Conservation (phyloP, 1,284 basidiomycete genomes). For the Pyrrhoderma lamaoense region DNA sequence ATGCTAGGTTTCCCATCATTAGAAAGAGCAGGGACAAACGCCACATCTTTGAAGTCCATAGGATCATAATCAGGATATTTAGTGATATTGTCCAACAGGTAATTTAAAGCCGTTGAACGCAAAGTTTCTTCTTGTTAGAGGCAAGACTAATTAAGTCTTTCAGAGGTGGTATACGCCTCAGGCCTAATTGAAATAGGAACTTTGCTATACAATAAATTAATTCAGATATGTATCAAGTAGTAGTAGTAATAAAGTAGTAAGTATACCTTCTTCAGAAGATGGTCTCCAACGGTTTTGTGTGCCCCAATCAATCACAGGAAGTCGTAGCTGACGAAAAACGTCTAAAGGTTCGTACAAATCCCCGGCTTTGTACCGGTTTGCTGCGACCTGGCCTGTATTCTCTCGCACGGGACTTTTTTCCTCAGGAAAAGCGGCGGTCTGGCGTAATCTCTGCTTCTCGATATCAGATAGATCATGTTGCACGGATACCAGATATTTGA, state of each 20-base stretch:
- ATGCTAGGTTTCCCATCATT: conserved; percentile 42
- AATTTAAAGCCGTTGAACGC: conserved; percentile 59
- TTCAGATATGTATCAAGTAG: background rate
- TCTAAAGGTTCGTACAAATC: conserved; percentile 84
- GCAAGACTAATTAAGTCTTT: conserved; percentile 63
- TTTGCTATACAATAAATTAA: conserved; percentile 50
- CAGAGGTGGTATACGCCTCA: conserved; percentile 69
- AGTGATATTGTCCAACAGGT: conserved; percentile 65
- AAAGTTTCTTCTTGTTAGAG: conserved; percentile 41
- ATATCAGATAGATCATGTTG: conserved; percentile 58
- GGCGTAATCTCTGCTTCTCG: conserved; percentile 68
- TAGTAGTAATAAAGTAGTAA: too few relatives aligned
- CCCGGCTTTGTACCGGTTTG: conserved; percentile 48
- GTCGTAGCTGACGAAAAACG: conserved; percentile 61
- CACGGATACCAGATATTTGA: conserved; percentile 86
- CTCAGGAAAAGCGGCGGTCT: conserved; percentile 77
- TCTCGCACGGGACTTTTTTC: conserved; percentile 34
- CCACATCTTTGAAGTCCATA: conserved; percentile 42
- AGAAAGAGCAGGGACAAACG: conserved; percentile 77
- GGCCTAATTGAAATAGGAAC: conserved; percentile 75
- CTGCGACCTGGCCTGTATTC: conserved; percentile 31
- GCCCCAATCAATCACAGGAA: conserved; percentile 89
- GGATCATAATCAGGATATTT: conserved; percentile 64
- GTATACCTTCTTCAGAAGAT: conserved; percentile 78
- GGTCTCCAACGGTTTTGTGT: conserved; percentile 68